These are phyloP conservation scores for Aspergillus sp. DNA, from an alignment of 2,329 filamentous ascomycete species.

Conservation along the genomic window DNA sequence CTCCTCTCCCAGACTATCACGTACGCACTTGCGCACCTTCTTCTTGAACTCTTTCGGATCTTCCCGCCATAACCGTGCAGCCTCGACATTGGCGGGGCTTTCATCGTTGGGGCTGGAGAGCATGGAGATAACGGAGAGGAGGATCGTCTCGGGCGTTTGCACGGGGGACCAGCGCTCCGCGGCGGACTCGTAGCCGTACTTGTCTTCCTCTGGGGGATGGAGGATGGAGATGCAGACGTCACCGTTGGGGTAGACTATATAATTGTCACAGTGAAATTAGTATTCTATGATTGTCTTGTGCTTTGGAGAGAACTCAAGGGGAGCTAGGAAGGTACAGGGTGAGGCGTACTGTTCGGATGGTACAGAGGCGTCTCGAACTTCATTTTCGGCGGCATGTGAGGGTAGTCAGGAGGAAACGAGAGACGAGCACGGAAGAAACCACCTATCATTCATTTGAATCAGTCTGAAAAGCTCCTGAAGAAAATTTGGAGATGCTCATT, in stretches of 20 bases:
- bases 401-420: constrained; percentile 81
- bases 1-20: constrained; percentile 78
- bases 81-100: constrained; percentile 92
- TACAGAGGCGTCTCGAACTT: constrained; percentile 85
- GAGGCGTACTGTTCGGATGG: constrained; percentile 78
- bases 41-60: constrained; percentile 77
- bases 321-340: constrained; percentile 19
- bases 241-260: constrained; percentile 75
- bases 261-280: not conserved
- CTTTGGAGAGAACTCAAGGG: not conserved
- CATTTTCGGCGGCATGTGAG: constrained; percentile 82
- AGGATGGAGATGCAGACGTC: constrained; percentile 96
- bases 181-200: constrained; percentile 88
- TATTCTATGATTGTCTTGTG: not conserved
- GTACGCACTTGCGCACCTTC: constrained; percentile 73
- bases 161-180: constrained; percentile 93
- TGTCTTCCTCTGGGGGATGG: constrained; percentile 91
- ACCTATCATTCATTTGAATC: constrained; percentile 53
- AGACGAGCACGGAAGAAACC: constrained; percentile 89
- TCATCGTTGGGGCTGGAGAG: constrained; percentile 92
- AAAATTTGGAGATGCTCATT: not conserved
- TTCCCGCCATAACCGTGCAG: constrained; percentile 82
- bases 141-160: constrained; percentile 90
- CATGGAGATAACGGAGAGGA: constrained; percentile 89
- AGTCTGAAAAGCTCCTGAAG: no score